Base-by-base conservation (phyloP, 768 basidiomycete species). In the Pleurotus cornucopiae region DNA sequence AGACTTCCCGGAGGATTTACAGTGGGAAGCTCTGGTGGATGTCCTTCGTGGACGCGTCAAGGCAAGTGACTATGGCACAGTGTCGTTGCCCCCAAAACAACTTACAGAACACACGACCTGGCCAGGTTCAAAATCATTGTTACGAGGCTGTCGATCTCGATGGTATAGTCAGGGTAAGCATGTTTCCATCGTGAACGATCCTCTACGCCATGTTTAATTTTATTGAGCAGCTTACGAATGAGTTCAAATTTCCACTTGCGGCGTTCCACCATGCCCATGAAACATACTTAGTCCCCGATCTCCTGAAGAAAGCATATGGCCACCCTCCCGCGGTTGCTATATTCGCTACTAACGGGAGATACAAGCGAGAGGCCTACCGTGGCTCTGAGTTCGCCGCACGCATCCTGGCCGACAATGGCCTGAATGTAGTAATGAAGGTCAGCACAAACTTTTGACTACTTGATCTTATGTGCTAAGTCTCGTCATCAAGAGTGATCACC, bases 201-300 rank as follows among this genome's bases (percentile, higher is more conserved):
- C 4, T 25, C 23, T 25, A 25, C 23, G 4, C 23, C 23, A 25
- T 25, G 23, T 25, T 25, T 25, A 25, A 5, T 25, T 23, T 34
- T 11, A 34, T 34, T 9, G 30, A 34, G 30, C 11, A 94, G 83
- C 77, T 97, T 49, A 85, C 91, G 37, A 91, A 96, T 66, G 94
- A 97, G 69, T 98, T 95, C 76, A 73, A 91, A 62, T 94, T 93
- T 65, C 79, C 84, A 1, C 76, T 94, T 25, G 82, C 88, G 5
- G 87, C 90, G 5, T 85, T 94, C 65, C 91, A 94, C 63, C 88
- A 91, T 64, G 94, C 93, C 6, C 86, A 91, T 54, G 93, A 96
- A 67, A 84, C 92, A 1, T 97, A 91, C 71, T 79, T 97, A n/a
- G 88, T 94, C 20, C 91, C 94, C 1, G 83, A 84, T 20, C 71